Evolutionary conservation across 352 stramenopile genomes (phyloP).

Genomic region (Phytophthora idaei): DNA sequence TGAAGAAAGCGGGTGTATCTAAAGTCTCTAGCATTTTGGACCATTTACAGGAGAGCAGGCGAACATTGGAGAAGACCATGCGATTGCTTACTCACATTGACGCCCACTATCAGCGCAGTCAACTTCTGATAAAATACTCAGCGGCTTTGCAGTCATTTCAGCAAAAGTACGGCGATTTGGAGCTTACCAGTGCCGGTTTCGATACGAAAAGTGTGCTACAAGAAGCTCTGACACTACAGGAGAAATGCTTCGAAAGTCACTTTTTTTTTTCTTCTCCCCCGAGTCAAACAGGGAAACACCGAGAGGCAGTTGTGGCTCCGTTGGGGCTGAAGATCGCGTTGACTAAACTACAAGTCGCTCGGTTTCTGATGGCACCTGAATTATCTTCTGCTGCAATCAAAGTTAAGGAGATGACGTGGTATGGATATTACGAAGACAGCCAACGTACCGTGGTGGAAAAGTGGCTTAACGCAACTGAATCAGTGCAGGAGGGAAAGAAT

Average conservation of each 20-base stretch:
- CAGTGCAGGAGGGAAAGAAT: constrained; percentile 9
- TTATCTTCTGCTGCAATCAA: constrained; percentile 33
- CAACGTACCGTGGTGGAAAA: constrained; percentile 67
- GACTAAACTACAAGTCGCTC: constrained; percentile 45
- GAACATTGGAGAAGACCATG: constrained; percentile 25
- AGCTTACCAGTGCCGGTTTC: constrained; percentile 7
- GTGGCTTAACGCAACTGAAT: constrained; percentile 64
- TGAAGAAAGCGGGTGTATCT: constrained; percentile 24
- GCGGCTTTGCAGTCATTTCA: constrained; percentile 13
- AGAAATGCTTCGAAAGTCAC: constrained; percentile 8
- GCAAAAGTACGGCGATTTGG: not conserved
- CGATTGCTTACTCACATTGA: constrained; percentile 25
- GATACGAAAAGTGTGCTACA: constrained; percentile 25
- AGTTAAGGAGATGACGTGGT: constrained; percentile 75
- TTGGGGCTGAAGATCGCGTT: constrained; percentile 34
- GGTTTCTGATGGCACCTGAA: constrained; percentile 44
- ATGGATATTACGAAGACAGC: constrained; percentile 51
- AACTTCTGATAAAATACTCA: constrained; percentile 26
- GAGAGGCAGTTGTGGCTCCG: constrained; percentile 21
- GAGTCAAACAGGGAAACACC: constrained; percentile 7
- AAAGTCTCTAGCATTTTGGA: not conserved
- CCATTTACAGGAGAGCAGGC: constrained; percentile 26
- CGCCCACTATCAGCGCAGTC: constrained; percentile 20
- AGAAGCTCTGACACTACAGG: constrained; percentile 15
- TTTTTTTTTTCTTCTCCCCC: not conserved